Evolutionary conservation across 768 basidiomycete genomes (phyloP), one percentile per base, ranked within the genome.

Genomic region (Tephrocybe sp.): DNA sequence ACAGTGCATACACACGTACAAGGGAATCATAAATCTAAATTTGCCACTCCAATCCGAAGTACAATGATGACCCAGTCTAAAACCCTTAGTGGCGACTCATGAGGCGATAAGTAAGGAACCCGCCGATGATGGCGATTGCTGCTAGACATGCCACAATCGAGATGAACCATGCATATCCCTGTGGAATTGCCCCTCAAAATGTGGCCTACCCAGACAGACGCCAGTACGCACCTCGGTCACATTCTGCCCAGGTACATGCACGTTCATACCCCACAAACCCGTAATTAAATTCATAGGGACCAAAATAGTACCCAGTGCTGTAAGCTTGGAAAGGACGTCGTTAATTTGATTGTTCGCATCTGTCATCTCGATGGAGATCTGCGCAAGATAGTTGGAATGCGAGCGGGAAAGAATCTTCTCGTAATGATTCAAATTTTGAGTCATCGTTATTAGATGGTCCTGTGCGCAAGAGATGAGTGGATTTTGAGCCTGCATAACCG

Each of bases 291-390:
- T 98, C 88, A 95, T 97, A 28, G 90, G 97, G 64, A 99, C 87
- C 58, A 98, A 86, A 5, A 99, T 84, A 5, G 97, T 99, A 79
- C 97, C 97, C 38, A 99, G 79, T 6, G 97, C 96, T 0, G 97
- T 98, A 52, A 99, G 76, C 74, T 98, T 98, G 4, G 91, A 92
- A 5, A 98, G 82, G 2, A 99, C 97, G 64, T 98, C 94, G 70
- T 99, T 99, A 74, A 98, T 99, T 73, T 98, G 94, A 68, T 99
- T 99, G 72, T 99, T 99, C 34, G 97, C 97, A 61, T 98, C 95
- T 28, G 93, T 96, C 96, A 98, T 99, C 74, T 98, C 97, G 69
- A 99, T 98, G 35, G 94, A 97, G 59, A 99, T 99, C 63, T 98
- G 97, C 1, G 97, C 97, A 43, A 99, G 86, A 71, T 99, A 99